phyloP scores from a whole-genome alignment of 192 early-diverging fungal species.

The Coemansia sp. region DNA sequence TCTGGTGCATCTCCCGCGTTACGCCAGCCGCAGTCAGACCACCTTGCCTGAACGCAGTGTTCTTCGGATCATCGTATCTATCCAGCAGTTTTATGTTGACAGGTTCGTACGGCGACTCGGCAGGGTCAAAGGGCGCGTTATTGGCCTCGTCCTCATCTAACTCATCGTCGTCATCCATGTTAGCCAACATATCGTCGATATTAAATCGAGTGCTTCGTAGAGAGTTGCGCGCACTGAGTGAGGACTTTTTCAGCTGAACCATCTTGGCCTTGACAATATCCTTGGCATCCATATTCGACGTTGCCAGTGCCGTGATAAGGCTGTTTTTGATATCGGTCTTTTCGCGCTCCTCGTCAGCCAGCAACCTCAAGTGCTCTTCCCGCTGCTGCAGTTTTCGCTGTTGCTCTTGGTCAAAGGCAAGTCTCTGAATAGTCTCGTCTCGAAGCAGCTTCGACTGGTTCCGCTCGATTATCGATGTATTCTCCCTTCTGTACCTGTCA shows the following conservation, averaged over 20 bases:
- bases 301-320: slow-evolving; percentile 71
- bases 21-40: slow-evolving; percentile 45
- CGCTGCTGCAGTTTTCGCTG: slow-evolving; percentile 55
- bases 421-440: slow-evolving; percentile 58
- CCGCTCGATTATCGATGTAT: slow-evolving; percentile 73
- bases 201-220: slow-evolving; percentile 28
- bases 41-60: slow-evolving; percentile 36
- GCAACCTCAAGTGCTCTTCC: slow-evolving; percentile 69
- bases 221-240: slow-evolving; percentile 32
- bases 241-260: slow-evolving; percentile 47
- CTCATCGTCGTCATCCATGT: slow-evolving; percentile 23
- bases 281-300: slow-evolving; percentile 47
- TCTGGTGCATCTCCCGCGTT: slow-evolving; percentile 51
- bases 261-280: slow-evolving; percentile 46
- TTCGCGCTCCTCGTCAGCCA: slow-evolving; percentile 68
- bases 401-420: slow-evolving; percentile 55
- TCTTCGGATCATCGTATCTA: slow-evolving; percentile 40
- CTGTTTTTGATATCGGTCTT: slow-evolving; percentile 66
- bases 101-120: slow-evolving; percentile 48
- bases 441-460: slow-evolving; percentile 56
- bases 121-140: slow-evolving; percentile 33
- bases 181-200: slow-evolving; percentile 28
- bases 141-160: slow-evolving; percentile 26
- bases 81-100: slow-evolving; percentile 25
- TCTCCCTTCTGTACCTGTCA: slow-evolving; percentile 72